Percentiles rank a stretch among this genome's conserved stretches.
Conservation (phyloP, 176 grass and related monocot species). For the Oryza nivara region DNA sequence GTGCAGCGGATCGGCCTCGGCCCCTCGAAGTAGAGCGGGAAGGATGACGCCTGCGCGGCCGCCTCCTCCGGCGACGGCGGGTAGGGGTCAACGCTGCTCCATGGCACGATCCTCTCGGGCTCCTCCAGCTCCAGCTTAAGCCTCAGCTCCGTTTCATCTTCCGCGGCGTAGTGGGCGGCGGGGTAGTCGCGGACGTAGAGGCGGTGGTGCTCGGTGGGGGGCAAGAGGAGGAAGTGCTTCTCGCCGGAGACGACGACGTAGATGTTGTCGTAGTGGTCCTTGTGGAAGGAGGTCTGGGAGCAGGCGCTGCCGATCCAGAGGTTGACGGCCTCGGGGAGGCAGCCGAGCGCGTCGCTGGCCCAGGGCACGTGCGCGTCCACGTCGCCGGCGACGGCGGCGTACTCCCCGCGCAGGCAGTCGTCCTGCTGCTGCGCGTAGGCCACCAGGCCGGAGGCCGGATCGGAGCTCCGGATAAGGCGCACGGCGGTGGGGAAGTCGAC, state of each 20-base stretch:
- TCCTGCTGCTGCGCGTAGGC: conserved; percentile 96
- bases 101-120: conserved; percentile 67
- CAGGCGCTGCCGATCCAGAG: conserved; percentile 79
- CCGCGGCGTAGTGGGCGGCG: conserved; percentile 55
- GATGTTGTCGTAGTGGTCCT: conserved; percentile 98
- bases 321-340: conserved; percentile 87
- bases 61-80: conserved; percentile 60
- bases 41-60: conserved; percentile 49
- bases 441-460: conserved; percentile 45
- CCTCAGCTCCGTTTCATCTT: conserved; percentile 11
- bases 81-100: conserved; percentile 88
- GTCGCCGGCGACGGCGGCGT: conserved; percentile 67
- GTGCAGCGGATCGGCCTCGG: conserved; percentile 77
- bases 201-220: conserved; percentile 85
- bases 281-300: conserved; percentile 90
- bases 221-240: conserved; percentile 90
- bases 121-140: conserved; percentile 73
- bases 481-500: conserved; percentile 67
- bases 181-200: conserved; percentile 78
- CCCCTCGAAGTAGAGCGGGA: conserved; percentile 85
- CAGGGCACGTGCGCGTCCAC: conserved; percentile 85
- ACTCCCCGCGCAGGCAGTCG: conserved; percentile 85
- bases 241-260: conserved; percentile 81
- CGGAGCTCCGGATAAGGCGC: conserved; percentile 52
- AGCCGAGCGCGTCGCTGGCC: conserved; percentile 84